A percentile compares a stretch with the other conserved stretches of the same genome.
phyloP scores from a whole-genome alignment of 768 basidiomycete species.

The Lactarius evosmus region DNA sequence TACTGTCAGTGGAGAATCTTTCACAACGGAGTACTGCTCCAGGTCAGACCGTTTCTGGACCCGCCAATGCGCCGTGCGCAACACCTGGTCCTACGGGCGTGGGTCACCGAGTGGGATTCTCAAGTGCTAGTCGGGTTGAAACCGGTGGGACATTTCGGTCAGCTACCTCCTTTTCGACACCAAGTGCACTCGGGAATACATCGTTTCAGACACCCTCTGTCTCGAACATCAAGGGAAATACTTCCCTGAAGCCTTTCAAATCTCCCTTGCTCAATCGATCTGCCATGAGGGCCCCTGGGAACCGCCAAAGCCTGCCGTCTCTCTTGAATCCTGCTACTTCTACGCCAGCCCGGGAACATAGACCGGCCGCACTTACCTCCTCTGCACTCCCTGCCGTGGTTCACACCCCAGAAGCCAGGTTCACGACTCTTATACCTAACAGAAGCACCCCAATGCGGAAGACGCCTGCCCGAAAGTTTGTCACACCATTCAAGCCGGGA shows the following conservation, averaged over 20 bases:
- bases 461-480: slow-evolving; percentile 40
- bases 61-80: neutral
- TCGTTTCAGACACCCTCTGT: slow-evolving; percentile 10
- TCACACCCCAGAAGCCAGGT: slow-evolving; percentile 2
- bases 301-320: neutral
- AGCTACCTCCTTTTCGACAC: slow-evolving; percentile 6
- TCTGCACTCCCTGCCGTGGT: neutral
- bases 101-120: neutral
- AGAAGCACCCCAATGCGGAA: slow-evolving; percentile 14
- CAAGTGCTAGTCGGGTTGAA: slow-evolving; percentile 2
- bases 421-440: slow-evolving; percentile 14
- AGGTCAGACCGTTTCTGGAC: neutral
- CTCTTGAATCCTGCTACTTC: neutral
- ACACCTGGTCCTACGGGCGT: neutral
- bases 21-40: neutral
- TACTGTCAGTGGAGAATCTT: slow-evolving; percentile 5
- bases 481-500: slow-evolving; percentile 56
- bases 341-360: slow-evolving; percentile 13
- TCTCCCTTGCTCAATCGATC: slow-evolving; percentile 18
- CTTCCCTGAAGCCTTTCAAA: slow-evolving; percentile 18
- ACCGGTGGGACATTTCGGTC: slow-evolving; percentile 5
- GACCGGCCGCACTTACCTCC: neutral
- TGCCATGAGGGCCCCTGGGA: slow-evolving; percentile 2
- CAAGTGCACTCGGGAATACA: neutral
- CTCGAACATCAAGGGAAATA: slow-evolving; percentile 8